Conservation (phyloP, 495 filamentous ascomycete genomes). For the Penicillium cataractarum region DNA sequence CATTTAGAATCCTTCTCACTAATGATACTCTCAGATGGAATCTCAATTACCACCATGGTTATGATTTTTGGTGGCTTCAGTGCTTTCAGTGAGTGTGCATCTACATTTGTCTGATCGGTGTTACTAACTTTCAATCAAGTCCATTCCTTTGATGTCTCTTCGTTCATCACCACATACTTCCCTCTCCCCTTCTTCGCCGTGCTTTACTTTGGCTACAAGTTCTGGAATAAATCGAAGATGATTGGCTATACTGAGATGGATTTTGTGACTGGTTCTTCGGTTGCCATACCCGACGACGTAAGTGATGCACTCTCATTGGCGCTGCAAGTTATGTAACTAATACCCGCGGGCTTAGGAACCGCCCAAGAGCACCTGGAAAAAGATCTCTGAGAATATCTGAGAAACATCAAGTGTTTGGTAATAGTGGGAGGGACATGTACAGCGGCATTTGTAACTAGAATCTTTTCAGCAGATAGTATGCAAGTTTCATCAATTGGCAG, state of each 20-base stretch:
- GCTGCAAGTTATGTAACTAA: background rate
- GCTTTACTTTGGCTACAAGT: constrained; percentile 25
- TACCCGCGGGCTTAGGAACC: background rate
- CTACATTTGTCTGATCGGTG: background rate
- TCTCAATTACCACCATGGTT: constrained; percentile 24
- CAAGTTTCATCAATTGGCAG: background rate
- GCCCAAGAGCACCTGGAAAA: constrained; percentile 19
- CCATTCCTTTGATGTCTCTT: constrained; percentile 20
- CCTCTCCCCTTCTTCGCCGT: constrained; percentile 25
- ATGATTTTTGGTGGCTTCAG: constrained; percentile 31
- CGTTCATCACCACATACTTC: constrained; percentile 28
- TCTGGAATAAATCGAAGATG: constrained; percentile 29
- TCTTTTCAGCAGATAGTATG: too few relatives aligned
- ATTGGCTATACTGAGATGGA: constrained; percentile 24
- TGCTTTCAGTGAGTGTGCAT: constrained; percentile 25
- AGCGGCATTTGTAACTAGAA: background rate
- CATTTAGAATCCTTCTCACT: background rate
- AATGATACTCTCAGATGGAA: constrained; percentile 19
- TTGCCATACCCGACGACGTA: constrained; percentile 21
- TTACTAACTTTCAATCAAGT: constrained; percentile 13
- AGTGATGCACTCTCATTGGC: background rate
- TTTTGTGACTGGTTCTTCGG: constrained; percentile 23
- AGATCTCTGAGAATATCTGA: constrained; percentile 26
- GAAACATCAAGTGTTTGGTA: background rate
- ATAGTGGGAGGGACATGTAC: background rate